Evolutionary conservation across 495 filamentous ascomycete genomes (phyloP).

Genomic region (Hypoxylon fuscum): DNA sequence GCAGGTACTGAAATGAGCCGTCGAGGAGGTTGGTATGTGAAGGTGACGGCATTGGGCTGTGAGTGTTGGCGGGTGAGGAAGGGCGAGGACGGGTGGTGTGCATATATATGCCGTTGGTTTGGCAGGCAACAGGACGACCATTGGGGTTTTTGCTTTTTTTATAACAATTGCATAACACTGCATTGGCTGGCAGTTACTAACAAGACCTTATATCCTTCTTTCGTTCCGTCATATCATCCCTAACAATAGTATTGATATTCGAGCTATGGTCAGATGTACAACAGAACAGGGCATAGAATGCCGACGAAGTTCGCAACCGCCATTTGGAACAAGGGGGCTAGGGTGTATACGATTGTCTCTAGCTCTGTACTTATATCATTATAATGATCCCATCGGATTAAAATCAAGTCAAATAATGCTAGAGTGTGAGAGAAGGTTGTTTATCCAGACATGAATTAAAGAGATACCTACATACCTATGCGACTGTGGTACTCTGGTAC

Average conservation of each 20-base stretch:
- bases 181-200: slow-evolving; percentile 27
- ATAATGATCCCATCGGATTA: too few species aligned
- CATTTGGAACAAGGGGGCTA: not conserved
- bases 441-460: not conserved
- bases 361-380: too few species aligned
- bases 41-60: not conserved
- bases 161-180: slow-evolving; percentile 36
- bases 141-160: slow-evolving; percentile 19
- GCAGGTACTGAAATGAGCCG: too few species aligned
- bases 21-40: too few species aligned
- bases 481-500: too few species aligned
- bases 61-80: not conserved
- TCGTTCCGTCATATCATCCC: slow-evolving; percentile 12
- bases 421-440: too few species aligned
- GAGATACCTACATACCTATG: not conserved
- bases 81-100: not conserved
- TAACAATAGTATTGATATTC: slow-evolving; percentile 8
- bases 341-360: not conserved
- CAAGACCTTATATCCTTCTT: slow-evolving; percentile 4
- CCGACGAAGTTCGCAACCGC: not conserved
- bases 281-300: not conserved
- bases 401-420: too few species aligned
- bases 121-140: slow-evolving; percentile 8
- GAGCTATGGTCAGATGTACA: not conserved
- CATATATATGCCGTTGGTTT: slow-evolving; percentile 15